Base-by-base conservation (phyloP, 768 basidiomycete species). In the Tricholoma furcatifolium region DNA sequence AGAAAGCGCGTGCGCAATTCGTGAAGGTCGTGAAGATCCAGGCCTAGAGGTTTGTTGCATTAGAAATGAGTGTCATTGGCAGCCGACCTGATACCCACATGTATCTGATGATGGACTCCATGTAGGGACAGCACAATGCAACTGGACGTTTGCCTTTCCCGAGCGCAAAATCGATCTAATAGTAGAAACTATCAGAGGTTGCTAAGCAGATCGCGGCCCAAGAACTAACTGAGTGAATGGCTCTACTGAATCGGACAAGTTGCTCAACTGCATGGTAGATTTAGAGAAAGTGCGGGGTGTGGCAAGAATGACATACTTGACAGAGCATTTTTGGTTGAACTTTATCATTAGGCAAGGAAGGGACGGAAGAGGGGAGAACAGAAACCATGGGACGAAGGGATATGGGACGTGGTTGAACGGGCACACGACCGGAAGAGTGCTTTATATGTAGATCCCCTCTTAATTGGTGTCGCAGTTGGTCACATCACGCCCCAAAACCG, bases 21-120 rank as follows among this genome's bases (percentile, higher is more conserved):
- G 49, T 88, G 73, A 53, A 88, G 73, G 68, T 89, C 87, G 61
- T 87, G 79, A 30, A 88, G 74, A 66, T 88, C 85, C 56, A 80
- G 66, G 61, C 76, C 86, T 87, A 42, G 9, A 20, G 17, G 30
- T n/a, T n/a, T 23, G 24, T 38, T 18, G 20, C 17, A 21, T 21
- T 39, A 10, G 27, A 38, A 35, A 10, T 17, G 14, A 27, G 14
- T 3, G 12, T 50, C 4, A 30, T 5, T 15, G 24, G 34, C 7
- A 27, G 27, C 40, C 15, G 31, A 49, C 42, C n/a, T 20, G 41
- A 39, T 36, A 67, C 83, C 58, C 64, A 85, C 87, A 85, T 43
- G 74, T 78, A 58, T 82, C 78, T 6, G 79, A 77, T 34, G 79
- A 75, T 12, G 81, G 71, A 23, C 74, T 77, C 79, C 83, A 87